Evolutionary conservation across 441 rosid genomes (phyloP).

Genomic region (Raphanus hybrid): DNA sequence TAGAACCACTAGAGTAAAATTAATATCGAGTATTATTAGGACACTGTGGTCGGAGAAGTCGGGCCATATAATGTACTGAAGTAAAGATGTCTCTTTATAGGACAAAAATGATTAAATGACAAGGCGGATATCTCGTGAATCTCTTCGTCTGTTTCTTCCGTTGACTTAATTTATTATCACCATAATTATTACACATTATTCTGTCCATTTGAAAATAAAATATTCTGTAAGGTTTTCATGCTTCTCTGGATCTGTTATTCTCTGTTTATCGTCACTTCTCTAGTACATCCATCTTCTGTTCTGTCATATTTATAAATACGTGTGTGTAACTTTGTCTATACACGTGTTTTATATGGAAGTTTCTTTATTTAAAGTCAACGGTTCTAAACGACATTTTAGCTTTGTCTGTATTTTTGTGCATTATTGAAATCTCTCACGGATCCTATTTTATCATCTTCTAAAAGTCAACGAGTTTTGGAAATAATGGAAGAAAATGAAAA

Average conservation of each 20-base stretch:
- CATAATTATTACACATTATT: neutral
- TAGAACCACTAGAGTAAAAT: too few species aligned
- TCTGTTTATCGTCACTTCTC: slow-evolving; percentile 41
- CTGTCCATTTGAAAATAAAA: neutral
- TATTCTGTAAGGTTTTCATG: slow-evolving; percentile 17
- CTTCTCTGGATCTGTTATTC: slow-evolving; percentile 37
- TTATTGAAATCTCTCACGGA: slow-evolving; percentile 37
- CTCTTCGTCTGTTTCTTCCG: slow-evolving; percentile 42
- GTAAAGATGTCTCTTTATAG: slow-evolving; percentile 39
- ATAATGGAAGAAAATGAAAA: slow-evolving; percentile 15
- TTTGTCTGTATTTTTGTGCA: slow-evolving; percentile 34
- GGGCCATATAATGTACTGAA: slow-evolving; percentile 37
- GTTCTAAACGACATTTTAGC: slow-evolving; percentile 37
- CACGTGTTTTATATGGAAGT: slow-evolving; percentile 42
- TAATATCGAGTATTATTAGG: neutral
- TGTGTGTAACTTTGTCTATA: slow-evolving; percentile 36
- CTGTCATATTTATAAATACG: slow-evolving; percentile 32
- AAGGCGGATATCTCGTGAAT: slow-evolving; percentile 42
- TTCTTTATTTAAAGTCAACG: slow-evolving; percentile 40
- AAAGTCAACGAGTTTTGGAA: slow-evolving; percentile 32
- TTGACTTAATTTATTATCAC: slow-evolving; percentile 39
- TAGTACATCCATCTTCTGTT: slow-evolving; percentile 33
- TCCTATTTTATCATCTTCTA: slow-evolving; percentile 22
- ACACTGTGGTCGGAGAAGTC: slow-evolving; percentile 41
- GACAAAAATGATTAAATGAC: slow-evolving; percentile 36